Evolutionary conservation across 2,329 filamentous ascomycete genomes (phyloP).

Genomic region (Verticillium albo-atrum): DNA sequence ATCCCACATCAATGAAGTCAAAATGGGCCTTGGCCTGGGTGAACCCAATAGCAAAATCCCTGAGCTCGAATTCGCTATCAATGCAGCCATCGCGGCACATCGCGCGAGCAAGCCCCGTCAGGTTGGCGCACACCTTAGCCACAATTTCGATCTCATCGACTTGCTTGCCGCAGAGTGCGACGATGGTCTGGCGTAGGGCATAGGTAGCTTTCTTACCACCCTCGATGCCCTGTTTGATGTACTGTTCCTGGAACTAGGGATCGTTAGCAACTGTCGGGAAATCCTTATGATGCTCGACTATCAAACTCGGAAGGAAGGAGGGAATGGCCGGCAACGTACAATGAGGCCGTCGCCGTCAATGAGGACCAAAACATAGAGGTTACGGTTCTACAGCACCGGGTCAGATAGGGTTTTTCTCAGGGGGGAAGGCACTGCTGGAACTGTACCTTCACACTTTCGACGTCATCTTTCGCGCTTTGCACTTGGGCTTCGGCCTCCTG

Average conservation of each 20-base stretch:
- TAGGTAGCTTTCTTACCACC: conserved; percentile 50
- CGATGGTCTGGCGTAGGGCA: conserved; percentile 42
- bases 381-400: conserved; percentile 44
- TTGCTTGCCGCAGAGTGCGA: conserved; percentile 38
- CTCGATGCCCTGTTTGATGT: conserved; percentile 49
- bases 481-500: conserved; percentile 28
- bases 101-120: conserved; percentile 43
- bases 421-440: conserved; percentile 27
- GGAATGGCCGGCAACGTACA: conserved; percentile 40
- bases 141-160: conserved; percentile 48
- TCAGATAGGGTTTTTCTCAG: conserved; percentile 39
- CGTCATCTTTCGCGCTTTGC: neutral
- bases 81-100: conserved; percentile 45
- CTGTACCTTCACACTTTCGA: conserved; percentile 4
- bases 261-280: no score
- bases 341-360: conserved; percentile 61
- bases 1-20: conserved; percentile 60
- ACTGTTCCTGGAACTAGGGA: conserved; percentile 56
- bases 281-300: no score
- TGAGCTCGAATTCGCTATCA: conserved; percentile 38
- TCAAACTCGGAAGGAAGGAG: no score
- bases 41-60: conserved; percentile 56
- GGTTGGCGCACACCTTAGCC: conserved; percentile 52
- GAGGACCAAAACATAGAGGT: conserved; percentile 56
- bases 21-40: conserved; percentile 54